Evolutionary conservation across 805 yeast genomes (phyloP).

Genomic region (Kodamaea lidongshanica): DNA sequence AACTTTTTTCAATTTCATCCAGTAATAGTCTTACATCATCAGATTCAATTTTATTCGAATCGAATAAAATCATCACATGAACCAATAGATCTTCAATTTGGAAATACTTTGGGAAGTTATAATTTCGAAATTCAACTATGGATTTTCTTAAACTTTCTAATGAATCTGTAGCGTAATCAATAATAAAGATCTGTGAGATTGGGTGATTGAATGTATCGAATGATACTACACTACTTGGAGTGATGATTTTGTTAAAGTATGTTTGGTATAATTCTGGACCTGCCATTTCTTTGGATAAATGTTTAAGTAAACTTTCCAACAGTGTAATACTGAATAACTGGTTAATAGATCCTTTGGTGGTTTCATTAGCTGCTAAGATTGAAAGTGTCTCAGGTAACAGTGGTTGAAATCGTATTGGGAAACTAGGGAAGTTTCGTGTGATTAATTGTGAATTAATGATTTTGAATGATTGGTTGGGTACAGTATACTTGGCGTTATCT

Average conservation of each 20-base stretch:
- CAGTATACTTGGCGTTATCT: conserved; percentile 40
- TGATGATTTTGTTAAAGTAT: conserved; percentile 51
- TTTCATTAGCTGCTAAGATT: conserved; percentile 17
- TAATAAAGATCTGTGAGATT: conserved; percentile 61
- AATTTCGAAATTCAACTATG: conserved; percentile 44
- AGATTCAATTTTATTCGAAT: conserved; percentile 15
- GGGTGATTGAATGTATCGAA: conserved; percentile 90
- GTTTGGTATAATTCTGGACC: conserved; percentile 44
- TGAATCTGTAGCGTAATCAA: conserved; percentile 47
- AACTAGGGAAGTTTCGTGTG: conserved; percentile 45
- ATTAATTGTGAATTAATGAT: conserved; percentile 48
- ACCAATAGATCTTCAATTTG: conserved; percentile 57
- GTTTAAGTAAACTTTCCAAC: conserved; percentile 25
- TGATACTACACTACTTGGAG: conserved; percentile 57
- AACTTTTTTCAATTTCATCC: conserved; percentile 17
- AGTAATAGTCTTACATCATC: conserved; percentile 30
- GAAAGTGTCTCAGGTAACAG: conserved; percentile 34
- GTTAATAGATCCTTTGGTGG: conserved; percentile 5
- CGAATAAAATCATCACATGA: conserved; percentile 31
- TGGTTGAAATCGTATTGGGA: conserved; percentile 51
- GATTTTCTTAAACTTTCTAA: conserved; percentile 53
- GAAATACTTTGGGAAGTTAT: conserved; percentile 56
- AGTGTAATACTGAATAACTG: conserved; percentile 36
- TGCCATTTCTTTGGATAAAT: conserved; percentile 5
- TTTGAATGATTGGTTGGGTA: conserved; percentile 37